Percentiles rank a stretch among this genome's conserved stretches.
Evolutionary conservation across 2,329 filamentous ascomycete genomes (phyloP).

Genomic region (Trichoderma sp.): DNA sequence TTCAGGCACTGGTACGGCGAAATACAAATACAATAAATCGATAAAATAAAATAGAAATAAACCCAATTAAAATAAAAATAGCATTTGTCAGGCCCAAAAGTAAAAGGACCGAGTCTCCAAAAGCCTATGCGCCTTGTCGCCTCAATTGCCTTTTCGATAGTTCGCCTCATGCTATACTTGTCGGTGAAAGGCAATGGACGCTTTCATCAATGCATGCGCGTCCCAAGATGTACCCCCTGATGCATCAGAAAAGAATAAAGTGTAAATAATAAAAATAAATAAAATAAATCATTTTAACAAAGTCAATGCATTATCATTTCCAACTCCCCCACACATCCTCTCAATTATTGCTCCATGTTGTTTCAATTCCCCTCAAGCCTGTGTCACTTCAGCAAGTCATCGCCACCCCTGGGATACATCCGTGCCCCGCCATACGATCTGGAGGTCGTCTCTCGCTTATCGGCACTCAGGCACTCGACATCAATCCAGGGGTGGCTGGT

Average conservation of each 20-base stretch:
- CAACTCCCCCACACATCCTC: background rate
- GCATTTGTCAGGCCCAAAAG: background rate
- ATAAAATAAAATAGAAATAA: background rate
- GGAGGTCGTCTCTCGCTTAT: constrained; percentile 19
- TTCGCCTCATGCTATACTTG: background rate
- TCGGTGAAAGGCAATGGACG: background rate
- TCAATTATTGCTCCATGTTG: background rate
- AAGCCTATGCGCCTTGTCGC: background rate
- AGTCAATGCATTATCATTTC: too few relatives aligned
- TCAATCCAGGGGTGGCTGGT: background rate
- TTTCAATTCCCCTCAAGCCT: background rate
- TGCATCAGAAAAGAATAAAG: background rate
- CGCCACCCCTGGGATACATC: background rate
- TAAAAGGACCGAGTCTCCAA: background rate
- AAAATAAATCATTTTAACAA: background rate
- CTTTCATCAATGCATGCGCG: background rate
- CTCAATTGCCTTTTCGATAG: background rate
- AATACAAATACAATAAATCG: background rate
- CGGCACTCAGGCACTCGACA: constrained; percentile 3
- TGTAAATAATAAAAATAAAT: background rate
- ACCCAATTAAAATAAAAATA: background rate
- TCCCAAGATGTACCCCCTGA: background rate
- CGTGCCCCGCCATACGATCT: constrained; percentile 11
- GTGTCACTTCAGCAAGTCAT: constrained; percentile 21
- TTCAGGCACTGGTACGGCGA: background rate